These are phyloP conservation scores for Fusarium acutatum DNA, from an alignment of 2,329 filamentous ascomycete genomes.

Conservation along the genomic window DNA sequence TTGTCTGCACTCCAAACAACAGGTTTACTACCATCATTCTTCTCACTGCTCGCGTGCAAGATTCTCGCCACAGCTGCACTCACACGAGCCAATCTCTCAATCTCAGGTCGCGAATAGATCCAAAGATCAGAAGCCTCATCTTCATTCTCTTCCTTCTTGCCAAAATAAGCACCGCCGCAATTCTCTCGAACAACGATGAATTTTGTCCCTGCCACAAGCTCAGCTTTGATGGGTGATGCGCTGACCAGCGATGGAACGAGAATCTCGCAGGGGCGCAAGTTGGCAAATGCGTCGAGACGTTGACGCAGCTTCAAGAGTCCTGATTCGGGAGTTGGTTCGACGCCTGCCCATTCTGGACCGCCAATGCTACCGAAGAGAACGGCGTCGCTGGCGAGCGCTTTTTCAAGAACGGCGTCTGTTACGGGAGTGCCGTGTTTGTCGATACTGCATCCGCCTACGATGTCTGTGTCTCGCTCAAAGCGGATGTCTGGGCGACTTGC, in stretches of 20 bases:
- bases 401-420: constrained; percentile 53
- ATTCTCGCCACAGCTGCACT: constrained; percentile 54
- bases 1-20: constrained; percentile 60
- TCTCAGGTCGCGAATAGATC: constrained; percentile 55
- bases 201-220: constrained; percentile 55
- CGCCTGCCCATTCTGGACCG: constrained; percentile 56
- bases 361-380: constrained; percentile 59
- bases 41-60: constrained; percentile 33
- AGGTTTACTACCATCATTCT: constrained; percentile 44
- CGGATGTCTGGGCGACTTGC: constrained; percentile 41
- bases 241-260: constrained; percentile 52
- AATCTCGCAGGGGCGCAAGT: constrained; percentile 58
- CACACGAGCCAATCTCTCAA: constrained; percentile 58
- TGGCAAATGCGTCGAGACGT: constrained; percentile 57
- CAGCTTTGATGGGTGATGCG: constrained; percentile 55
- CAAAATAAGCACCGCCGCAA: constrained; percentile 60
- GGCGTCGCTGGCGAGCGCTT: constrained; percentile 52
- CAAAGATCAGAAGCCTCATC: constrained; percentile 58
- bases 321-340: constrained; percentile 54
- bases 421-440: constrained; percentile 54
- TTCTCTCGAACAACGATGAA: constrained; percentile 61
- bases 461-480: constrained; percentile 42
- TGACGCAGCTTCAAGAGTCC: constrained; percentile 53
- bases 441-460: constrained; percentile 51
- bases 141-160: constrained; percentile 54